Conservation (phyloP, 192 early-diverging fungal genomes). For the Gonapodya prolifera region DNA sequence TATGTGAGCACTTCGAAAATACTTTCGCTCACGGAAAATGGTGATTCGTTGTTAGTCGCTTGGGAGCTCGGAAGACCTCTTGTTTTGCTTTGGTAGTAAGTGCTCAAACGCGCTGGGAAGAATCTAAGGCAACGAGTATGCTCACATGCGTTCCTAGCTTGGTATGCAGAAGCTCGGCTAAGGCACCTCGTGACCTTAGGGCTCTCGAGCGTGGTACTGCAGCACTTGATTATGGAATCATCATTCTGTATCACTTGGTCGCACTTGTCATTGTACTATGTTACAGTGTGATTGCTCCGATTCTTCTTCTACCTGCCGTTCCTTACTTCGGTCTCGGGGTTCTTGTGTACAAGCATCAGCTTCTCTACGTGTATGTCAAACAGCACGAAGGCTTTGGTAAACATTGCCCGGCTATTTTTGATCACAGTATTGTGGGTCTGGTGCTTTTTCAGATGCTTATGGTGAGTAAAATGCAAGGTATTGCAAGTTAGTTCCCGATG, state of each 20-base stretch:
- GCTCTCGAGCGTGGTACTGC: conserved; percentile 23
- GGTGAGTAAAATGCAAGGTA: conserved; percentile 20
- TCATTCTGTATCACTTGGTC: conserved; percentile 32
- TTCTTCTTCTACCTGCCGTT: conserved; percentile 29
- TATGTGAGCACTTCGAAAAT: too few species aligned
- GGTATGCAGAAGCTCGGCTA: too few species aligned
- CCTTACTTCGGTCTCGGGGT: conserved; percentile 30
- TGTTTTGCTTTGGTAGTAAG: too few species aligned
- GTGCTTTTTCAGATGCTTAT: conserved; percentile 26
- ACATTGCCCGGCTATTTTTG: conserved; percentile 31
- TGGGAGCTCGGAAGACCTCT: conserved; percentile 27
- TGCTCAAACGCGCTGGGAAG: too few species aligned
- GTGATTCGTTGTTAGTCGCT: too few species aligned
- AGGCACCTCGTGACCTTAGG: conserved; percentile 29
- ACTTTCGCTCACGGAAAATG: too few species aligned
- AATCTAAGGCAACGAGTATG: too few species aligned
- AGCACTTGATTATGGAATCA: conserved; percentile 27
- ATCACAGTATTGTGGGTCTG: conserved; percentile 23
- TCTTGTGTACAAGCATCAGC: conserved; percentile 31
- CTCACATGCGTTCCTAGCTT: too few species aligned
- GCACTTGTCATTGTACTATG: conserved; percentile 24
- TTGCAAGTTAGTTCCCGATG: conserved; percentile 12
- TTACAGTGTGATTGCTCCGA: conserved; percentile 26
- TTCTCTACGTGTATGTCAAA: conserved; percentile 42
- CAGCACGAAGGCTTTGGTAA: conserved; percentile 31